Percentiles rank a stretch among this genome's conserved stretches.
These are phyloP conservation scores for Apiospora malaysiana DNA, from an alignment of 2,329 filamentous ascomycete genomes.

Conservation along the genomic window DNA sequence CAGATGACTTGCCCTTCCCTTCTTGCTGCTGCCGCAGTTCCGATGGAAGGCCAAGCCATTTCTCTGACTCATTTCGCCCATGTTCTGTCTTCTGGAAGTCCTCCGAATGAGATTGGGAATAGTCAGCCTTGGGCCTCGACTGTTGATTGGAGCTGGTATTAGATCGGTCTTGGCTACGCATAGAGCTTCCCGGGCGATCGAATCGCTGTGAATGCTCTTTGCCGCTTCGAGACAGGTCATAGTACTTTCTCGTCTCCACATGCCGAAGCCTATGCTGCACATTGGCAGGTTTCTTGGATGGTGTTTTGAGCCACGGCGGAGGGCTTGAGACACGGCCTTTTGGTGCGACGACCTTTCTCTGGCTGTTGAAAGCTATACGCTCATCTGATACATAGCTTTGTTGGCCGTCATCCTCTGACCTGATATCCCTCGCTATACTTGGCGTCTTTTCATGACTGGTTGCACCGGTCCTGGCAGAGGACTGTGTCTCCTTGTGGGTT, in stretches of 20 bases:
- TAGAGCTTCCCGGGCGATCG: conserved; percentile 22
- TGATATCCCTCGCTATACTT: background rate
- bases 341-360: conserved; percentile 25
- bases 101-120: too few relatives aligned
- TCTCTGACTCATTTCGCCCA: background rate
- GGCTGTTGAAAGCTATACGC: conserved; percentile 8
- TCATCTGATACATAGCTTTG: conserved; percentile 12
- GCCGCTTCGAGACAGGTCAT: conserved; percentile 22
- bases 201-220: conserved; percentile 13
- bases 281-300: conserved; percentile 33
- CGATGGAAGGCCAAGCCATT: conserved; percentile 14
- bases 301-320: conserved; percentile 37
- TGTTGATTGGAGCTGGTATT: background rate
- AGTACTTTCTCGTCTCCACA: conserved; percentile 29
- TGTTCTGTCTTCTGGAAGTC: too few relatives aligned
- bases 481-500: background rate
- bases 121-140: background rate
- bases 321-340: conserved; percentile 34
- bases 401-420: conserved; percentile 17
- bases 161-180: background rate
- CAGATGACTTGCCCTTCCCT: background rate
- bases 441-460: background rate
- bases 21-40: background rate
- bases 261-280: conserved; percentile 31
- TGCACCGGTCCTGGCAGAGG: background rate